Percentiles rank a stretch among this genome's conserved stretches.
Conservation (phyloP, 352 stramenopile genomes). For the Phytophthora melonis region DNA sequence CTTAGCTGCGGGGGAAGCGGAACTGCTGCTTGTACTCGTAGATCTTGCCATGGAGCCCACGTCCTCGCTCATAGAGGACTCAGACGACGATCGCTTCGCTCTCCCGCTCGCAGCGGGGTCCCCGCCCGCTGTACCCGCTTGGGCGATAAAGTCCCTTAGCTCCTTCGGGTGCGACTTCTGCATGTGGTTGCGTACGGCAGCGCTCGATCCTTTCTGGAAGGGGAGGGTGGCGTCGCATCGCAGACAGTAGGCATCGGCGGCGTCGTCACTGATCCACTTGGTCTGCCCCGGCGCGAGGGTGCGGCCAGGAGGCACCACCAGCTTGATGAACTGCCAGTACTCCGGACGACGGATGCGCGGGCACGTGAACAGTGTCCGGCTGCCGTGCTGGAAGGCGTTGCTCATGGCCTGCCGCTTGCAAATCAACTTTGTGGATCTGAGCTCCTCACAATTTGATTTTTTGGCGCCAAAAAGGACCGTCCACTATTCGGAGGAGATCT, state of each 20-base stretch:
- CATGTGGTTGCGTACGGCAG: slow-evolving; percentile 21
- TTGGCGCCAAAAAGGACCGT: not conserved
- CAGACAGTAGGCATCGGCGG: slow-evolving; percentile 12
- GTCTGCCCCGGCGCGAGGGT: not conserved
- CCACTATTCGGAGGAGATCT: not conserved
- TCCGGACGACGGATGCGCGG: slow-evolving; percentile 60
- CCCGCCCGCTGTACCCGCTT: not conserved
- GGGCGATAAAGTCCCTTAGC: not conserved
- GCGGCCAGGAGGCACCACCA: slow-evolving; percentile 46
- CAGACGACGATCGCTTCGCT: slow-evolving; percentile 8
- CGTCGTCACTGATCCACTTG: slow-evolving; percentile 6
- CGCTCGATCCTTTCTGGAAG: slow-evolving; percentile 5
- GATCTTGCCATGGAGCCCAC: not conserved
- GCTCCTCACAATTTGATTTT: not conserved
- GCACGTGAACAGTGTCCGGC: slow-evolving; percentile 67
- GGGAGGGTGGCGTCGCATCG: slow-evolving; percentile 8
- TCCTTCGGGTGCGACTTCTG: slow-evolving; percentile 2
- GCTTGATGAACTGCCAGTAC: slow-evolving; percentile 76
- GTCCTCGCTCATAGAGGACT: not conserved
- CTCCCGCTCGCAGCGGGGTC: not conserved
- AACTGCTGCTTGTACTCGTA: not conserved
- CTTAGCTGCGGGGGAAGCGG: not conserved
- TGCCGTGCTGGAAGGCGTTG: slow-evolving; percentile 56
- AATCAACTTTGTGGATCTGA: not conserved
- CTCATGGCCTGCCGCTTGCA: slow-evolving; percentile 41